A percentile compares a stretch with the other conserved stretches of the same genome.
Evolutionary conservation across 768 basidiomycete genomes (phyloP).

Genomic region (Antrodiella citrinella): DNA sequence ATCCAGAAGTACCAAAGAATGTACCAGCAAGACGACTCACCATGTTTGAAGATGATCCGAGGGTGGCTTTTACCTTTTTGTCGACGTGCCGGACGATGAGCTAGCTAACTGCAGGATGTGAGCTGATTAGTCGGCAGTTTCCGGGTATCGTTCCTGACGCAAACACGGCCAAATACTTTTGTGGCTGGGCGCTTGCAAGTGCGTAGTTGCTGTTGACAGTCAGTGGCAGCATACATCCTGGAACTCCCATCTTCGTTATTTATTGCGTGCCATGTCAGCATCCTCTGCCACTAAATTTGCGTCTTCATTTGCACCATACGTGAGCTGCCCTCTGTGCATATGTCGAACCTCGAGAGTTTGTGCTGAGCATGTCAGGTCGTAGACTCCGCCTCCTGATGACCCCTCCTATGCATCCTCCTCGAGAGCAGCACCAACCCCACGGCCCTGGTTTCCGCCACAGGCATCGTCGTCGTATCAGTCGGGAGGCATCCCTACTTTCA

Average conservation of each 20-base stretch:
- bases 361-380: neutral
- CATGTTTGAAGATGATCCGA: constrained; percentile 22
- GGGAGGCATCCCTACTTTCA: constrained; percentile 54
- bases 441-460: constrained; percentile 41
- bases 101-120: neutral
- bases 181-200: neutral
- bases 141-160: neutral
- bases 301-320: constrained; percentile 56
- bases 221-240: too few relatives aligned
- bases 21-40: constrained; percentile 18
- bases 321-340: constrained; percentile 22
- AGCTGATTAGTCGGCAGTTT: neutral
- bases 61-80: constrained; percentile 22
- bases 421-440: constrained; percentile 26
- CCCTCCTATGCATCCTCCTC: constrained; percentile 25
- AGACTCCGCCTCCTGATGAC: constrained; percentile 58
- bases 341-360: neutral
- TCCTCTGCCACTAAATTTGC: constrained; percentile 34
- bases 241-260: neutral
- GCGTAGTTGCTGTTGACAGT: too few relatives aligned
- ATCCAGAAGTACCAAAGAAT: constrained; percentile 10
- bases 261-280: constrained; percentile 10
- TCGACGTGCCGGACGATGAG: constrained; percentile 17
- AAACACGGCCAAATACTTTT: neutral
- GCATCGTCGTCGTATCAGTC: constrained; percentile 56